phyloP scores from a whole-genome alignment of 371 early-diverging fungal genomes.

The Apophysomyces elegans region DNA sequence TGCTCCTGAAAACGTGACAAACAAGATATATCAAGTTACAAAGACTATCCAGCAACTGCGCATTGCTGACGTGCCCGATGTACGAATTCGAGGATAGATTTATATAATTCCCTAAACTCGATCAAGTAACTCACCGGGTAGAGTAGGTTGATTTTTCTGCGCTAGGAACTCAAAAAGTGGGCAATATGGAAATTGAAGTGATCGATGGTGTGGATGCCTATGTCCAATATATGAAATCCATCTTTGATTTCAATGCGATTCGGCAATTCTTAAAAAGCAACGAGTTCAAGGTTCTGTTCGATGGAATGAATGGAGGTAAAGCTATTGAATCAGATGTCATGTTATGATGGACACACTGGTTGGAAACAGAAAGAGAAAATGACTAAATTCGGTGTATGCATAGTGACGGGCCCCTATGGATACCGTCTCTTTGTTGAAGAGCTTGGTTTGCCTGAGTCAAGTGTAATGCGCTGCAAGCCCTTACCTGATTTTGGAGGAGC shows the following conservation, averaged over 20 bases:
- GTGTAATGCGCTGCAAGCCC: slow-evolving; percentile 86
- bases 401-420: slow-evolving; percentile 95
- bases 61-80: slow-evolving; percentile 72
- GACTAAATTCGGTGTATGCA: too few relatives aligned
- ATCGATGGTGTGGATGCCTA: slow-evolving; percentile 93
- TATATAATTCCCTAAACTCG: too few relatives aligned
- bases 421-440: slow-evolving; percentile 86
- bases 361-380: too few relatives aligned
- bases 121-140: neutral
- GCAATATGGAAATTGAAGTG: slow-evolving; percentile 77
- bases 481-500: slow-evolving; percentile 91
- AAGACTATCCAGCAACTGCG: slow-evolving; percentile 73
- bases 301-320: slow-evolving; percentile 91
- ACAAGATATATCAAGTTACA: slow-evolving; percentile 84
- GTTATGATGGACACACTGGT: too few relatives aligned
- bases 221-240: slow-evolving; percentile 81
- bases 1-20: slow-evolving; percentile 93
- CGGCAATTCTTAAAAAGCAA: slow-evolving; percentile 73
- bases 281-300: slow-evolving; percentile 88
- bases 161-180: slow-evolving; percentile 64
- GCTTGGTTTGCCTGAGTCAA: slow-evolving; percentile 81
- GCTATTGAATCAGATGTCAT: neutral
- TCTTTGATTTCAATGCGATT: slow-evolving; percentile 91
- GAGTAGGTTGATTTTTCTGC: slow-evolving; percentile 76
- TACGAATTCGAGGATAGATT: slow-evolving; percentile 19